Evolutionary conservation across 1,284 basidiomycete genomes (phyloP).

Genomic region (Fomitiporia mediterranea): DNA sequence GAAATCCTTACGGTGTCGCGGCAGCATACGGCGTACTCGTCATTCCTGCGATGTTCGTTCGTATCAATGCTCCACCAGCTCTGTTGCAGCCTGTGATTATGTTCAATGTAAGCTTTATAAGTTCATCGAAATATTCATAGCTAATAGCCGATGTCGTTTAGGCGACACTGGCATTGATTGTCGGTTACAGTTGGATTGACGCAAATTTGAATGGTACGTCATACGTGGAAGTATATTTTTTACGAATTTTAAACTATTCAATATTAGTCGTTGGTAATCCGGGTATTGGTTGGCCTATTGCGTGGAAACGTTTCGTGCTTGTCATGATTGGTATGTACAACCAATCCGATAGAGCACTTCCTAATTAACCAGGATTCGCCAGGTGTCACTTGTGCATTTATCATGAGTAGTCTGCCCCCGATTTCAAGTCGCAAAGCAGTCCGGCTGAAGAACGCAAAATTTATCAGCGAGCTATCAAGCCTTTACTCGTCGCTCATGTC

Average conservation of each 20-base stretch:
- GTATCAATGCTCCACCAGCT: slow-evolving; percentile 46
- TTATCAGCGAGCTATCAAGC: slow-evolving; percentile 36
- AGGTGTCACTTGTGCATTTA: slow-evolving; percentile 43
- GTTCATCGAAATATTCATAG: not conserved
- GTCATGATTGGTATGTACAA: slow-evolving; percentile 41
- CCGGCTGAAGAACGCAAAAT: slow-evolving; percentile 41
- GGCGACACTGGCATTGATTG: slow-evolving; percentile 41
- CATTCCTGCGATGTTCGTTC: slow-evolving; percentile 49
- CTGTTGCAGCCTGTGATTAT: slow-evolving; percentile 37
- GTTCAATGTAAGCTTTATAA: slow-evolving; percentile 30
- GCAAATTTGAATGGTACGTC: slow-evolving; percentile 34
- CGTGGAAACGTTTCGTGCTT: slow-evolving; percentile 47
- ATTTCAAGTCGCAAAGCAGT: slow-evolving; percentile 46
- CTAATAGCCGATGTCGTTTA: slow-evolving; percentile 20
- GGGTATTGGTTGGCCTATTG: slow-evolving; percentile 49
- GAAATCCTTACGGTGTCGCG: slow-evolving; percentile 56
- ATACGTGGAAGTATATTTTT: too few relatives aligned
- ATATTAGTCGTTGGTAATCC: slow-evolving; percentile 37
- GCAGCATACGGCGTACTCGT: slow-evolving; percentile 48
- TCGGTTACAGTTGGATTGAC: slow-evolving; percentile 63
- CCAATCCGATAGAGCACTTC: not conserved
- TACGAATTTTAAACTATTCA: not conserved
- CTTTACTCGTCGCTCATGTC: slow-evolving; percentile 42
- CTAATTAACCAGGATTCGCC: not conserved
- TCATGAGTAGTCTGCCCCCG: slow-evolving; percentile 48